Conservation (phyloP, 305 asterid species). For the Fraxinus xanthoxyloides region DNA sequence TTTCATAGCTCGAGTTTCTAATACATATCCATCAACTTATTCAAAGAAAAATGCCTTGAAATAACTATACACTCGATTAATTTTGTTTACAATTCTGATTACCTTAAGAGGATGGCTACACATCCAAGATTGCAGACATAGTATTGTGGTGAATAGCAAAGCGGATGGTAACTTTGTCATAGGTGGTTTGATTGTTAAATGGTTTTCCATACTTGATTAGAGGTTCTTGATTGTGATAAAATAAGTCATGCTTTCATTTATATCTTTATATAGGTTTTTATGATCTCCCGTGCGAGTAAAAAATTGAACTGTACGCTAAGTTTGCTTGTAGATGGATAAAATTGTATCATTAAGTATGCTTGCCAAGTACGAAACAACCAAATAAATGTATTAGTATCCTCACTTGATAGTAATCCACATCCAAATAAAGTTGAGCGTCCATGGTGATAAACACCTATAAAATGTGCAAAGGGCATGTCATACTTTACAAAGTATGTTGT, state of each 20-base stretch:
- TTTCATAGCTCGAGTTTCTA: constrained; percentile 77
- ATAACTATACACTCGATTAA: no score
- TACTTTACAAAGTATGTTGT: no score
- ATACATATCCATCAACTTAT: constrained; percentile 79
- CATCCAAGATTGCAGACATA: background rate
- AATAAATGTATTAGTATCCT: no score
- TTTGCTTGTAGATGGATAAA: background rate
- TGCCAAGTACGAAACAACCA: no score
- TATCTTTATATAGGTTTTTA: background rate
- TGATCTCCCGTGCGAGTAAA: background rate
- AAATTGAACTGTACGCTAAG: background rate
- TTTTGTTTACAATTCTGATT: no score
- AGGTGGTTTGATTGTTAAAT: background rate
- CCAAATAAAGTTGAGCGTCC: no score
- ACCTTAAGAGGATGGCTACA: constrained; percentile 1
- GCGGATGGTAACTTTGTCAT: background rate
- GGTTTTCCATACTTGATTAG: background rate
- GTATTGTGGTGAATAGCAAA: background rate
- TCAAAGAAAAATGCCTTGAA: no score
- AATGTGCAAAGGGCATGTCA: no score
- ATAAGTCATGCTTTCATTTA: background rate
- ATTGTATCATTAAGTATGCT: background rate
- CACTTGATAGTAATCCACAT: no score
- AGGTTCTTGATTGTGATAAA: background rate
- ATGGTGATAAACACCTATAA: no score